Percentiles rank a stretch among this genome's conserved stretches.
Conservation (phyloP, 2,329 filamentous ascomycete genomes). For the Mycogone perniciosa region DNA sequence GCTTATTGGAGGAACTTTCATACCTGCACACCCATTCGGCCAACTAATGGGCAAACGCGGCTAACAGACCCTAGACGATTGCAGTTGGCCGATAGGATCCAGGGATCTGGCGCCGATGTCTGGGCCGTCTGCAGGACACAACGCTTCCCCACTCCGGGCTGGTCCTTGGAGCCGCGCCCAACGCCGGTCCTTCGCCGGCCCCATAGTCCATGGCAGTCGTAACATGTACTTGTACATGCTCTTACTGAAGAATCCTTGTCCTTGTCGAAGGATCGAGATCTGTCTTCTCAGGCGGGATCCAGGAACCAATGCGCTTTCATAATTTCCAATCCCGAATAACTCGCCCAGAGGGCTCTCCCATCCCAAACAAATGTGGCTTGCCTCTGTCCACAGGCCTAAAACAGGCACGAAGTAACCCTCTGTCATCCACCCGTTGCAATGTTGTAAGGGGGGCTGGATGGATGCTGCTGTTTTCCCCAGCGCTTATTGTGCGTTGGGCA, state of each 20-base stretch:
- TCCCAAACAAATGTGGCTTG: no score
- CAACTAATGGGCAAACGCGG: slow-evolving; percentile 5
- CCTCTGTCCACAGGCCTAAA: no score
- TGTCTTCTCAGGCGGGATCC: slow-evolving; percentile 9
- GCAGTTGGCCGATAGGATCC: slow-evolving; percentile 10
- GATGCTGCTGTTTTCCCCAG: no score
- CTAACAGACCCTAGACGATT: slow-evolving; percentile 3
- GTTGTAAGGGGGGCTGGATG: no score
- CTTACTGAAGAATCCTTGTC: slow-evolving; percentile 9
- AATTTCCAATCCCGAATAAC: neutral
- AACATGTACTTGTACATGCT: neutral
- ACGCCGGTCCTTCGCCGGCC: neutral
- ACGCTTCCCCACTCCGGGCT: neutral
- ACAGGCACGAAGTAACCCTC: no score
- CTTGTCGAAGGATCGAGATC: slow-evolving; percentile 11
- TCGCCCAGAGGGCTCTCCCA: no score
- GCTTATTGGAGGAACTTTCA: no score
- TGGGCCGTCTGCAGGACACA: neutral
- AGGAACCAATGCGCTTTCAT: slow-evolving; percentile 7
- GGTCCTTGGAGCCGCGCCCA: neutral
- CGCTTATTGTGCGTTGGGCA: no score
- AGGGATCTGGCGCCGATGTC: slow-evolving; percentile 10
- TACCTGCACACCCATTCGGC: slow-evolving; percentile 6
- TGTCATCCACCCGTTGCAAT: no score
- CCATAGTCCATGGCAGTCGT: neutral